Conservation (phyloP, 23 red algal species). For the Pyropia haitanensis region DNA sequence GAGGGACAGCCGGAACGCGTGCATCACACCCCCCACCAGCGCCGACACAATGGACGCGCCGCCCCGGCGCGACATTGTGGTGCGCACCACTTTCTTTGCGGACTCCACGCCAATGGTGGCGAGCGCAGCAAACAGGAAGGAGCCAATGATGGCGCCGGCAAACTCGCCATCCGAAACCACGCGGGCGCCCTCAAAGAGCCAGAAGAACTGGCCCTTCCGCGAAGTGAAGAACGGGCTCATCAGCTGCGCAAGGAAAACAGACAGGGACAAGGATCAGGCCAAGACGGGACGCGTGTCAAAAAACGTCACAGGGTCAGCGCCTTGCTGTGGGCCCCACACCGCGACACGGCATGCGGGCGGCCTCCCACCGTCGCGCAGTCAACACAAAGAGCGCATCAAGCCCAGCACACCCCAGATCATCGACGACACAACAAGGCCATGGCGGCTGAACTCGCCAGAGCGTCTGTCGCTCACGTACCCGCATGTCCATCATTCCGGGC, state of each 20-base stretch:
- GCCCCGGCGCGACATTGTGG: conserved; percentile 8
- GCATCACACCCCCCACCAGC: neutral
- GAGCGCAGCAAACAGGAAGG: conserved; percentile 24
- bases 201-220: conserved; percentile 16
- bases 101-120: conserved; percentile 10
- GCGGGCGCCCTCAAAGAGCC: conserved; percentile 38
- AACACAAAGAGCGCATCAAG: too few relatives aligned
- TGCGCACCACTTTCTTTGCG: conserved; percentile 6
- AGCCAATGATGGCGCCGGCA: conserved; percentile 26
- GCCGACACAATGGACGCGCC: neutral
- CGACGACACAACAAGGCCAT: too few relatives aligned
- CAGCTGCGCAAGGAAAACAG: neutral
- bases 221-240: conserved; percentile 55
- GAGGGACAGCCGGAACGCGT: conserved; percentile 13
- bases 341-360: too few relatives aligned
- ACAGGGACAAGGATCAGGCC: too few relatives aligned
- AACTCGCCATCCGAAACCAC: conserved; percentile 47
- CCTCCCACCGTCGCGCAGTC: too few relatives aligned
- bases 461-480: too few relatives aligned
- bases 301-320: too few relatives aligned
- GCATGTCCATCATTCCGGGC: too few relatives aligned
- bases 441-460: too few relatives aligned
- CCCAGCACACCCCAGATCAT: too few relatives aligned
- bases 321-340: too few relatives aligned
- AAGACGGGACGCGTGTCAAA: too few relatives aligned